Percentiles rank a stretch among this genome's conserved stretches.
Conservation (phyloP, 352 stramenopile species). For the Thraustotheca clavata region DNA sequence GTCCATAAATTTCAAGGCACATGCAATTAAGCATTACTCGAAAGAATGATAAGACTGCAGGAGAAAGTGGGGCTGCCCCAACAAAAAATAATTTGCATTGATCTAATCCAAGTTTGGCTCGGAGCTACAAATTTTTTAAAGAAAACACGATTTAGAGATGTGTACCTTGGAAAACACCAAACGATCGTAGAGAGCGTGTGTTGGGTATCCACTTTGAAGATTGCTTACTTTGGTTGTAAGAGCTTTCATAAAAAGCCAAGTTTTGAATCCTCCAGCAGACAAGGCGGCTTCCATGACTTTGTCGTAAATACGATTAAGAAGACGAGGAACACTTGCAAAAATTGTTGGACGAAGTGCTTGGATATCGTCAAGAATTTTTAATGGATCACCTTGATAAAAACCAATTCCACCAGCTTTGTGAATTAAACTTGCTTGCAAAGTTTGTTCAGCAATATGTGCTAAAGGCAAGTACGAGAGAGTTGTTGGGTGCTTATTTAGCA, state of each 20-base stretch:
- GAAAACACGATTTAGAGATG: background rate
- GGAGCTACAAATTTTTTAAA: constrained; percentile 35
- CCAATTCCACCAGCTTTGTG: constrained; percentile 72
- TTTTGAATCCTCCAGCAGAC: constrained; percentile 71
- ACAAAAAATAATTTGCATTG: constrained; percentile 83
- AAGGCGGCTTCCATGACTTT: constrained; percentile 75
- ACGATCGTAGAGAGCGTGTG: constrained; percentile 87
- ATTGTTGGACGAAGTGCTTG: constrained; percentile 87
- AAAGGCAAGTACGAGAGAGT: constrained; percentile 93
- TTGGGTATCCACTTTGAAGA: constrained; percentile 37
- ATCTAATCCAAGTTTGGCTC: constrained; percentile 68
- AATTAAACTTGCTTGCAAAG: constrained; percentile 53
- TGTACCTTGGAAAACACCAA: constrained; percentile 93
- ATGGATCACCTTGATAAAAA: constrained; percentile 90
- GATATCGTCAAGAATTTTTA: constrained; percentile 90
- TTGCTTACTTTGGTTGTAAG: constrained; percentile 42
- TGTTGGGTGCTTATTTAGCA: constrained; percentile 35
- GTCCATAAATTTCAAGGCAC: constrained; percentile 92
- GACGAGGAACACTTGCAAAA: constrained; percentile 89
- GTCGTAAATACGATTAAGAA: constrained; percentile 97
- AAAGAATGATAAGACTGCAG: constrained; percentile 92
- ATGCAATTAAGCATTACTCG: constrained; percentile 85
- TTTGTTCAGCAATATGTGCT: constrained; percentile 90
- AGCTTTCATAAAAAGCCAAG: constrained; percentile 83
- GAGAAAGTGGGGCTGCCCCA: constrained; percentile 88